Evolutionary conservation across 2,329 filamentous ascomycete species (phyloP).

Genomic region (Fusarium vanettenii): DNA sequence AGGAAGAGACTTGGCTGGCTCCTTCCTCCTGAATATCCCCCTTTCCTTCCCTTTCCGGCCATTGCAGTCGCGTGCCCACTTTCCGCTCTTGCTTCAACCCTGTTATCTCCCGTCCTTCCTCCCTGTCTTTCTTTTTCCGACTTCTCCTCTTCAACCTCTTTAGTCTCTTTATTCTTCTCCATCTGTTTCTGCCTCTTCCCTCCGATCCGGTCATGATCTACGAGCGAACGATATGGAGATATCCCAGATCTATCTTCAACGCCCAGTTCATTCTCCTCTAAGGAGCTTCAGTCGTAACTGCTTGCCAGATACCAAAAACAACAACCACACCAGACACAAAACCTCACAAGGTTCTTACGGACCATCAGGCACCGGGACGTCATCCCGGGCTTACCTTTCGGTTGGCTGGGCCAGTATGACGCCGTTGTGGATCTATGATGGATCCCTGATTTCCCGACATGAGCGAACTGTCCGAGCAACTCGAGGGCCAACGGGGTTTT

Average conservation of each 20-base stretch:
- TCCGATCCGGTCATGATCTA: neutral
- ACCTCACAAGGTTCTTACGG: neutral
- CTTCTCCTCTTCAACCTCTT: neutral
- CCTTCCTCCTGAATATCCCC: conserved; percentile 2
- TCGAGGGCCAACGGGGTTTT: neutral
- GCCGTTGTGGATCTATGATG: conserved; percentile 35
- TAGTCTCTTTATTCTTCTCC: neutral
- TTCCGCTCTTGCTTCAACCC: neutral
- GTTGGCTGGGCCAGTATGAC: conserved; percentile 34
- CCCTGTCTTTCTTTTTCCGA: neutral
- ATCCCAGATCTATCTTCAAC: neutral
- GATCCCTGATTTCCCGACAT: conserved; percentile 26
- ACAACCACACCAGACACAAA: neutral
- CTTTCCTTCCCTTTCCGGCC: neutral
- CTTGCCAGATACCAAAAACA: neutral
- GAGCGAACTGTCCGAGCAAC: conserved; percentile 12
- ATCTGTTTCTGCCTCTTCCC: neutral
- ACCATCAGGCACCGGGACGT: neutral
- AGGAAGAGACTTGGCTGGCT: neutral
- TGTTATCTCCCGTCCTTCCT: neutral
- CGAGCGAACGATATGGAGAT: neutral
- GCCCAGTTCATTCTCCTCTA: neutral
- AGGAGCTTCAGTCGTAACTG: neutral
- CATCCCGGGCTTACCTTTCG: conserved; percentile 25
- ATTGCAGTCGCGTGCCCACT: conserved; percentile 20